Evolutionary conservation across 768 basidiomycete species (phyloP).

Genomic region (Trametes gibbosa): DNA sequence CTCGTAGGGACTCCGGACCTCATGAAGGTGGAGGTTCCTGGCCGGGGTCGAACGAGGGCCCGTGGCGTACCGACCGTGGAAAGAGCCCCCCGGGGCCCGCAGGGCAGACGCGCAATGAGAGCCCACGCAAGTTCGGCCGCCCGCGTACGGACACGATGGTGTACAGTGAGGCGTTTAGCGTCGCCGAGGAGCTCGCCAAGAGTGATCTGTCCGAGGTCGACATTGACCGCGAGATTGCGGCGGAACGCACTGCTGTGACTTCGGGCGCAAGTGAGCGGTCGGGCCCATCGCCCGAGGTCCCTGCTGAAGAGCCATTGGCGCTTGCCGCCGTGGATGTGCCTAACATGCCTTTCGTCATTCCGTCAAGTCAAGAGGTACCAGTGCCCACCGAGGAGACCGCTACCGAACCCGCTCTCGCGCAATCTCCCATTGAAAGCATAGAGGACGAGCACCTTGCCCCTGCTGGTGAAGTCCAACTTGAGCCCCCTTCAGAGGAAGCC

Average conservation of each 20-base stretch:
- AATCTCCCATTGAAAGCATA: neutral
- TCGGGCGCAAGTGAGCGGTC: neutral
- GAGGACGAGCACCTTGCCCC: neutral
- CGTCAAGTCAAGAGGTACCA: neutral
- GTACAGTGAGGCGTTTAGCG: conserved; percentile 43
- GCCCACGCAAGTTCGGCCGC: conserved; percentile 31
- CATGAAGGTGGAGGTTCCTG: neutral
- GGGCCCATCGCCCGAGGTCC: neutral
- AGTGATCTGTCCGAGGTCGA: conserved; percentile 20
- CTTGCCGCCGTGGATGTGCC: neutral
- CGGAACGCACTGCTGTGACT: conserved; percentile 7
- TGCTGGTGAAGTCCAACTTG: neutral
- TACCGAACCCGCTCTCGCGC: neutral
- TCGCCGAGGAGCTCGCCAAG: conserved; percentile 40
- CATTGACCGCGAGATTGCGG: conserved; percentile 20
- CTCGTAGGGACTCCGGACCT: conserved; percentile 14
- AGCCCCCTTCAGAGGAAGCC: neutral
- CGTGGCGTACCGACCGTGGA: conserved; percentile 1
- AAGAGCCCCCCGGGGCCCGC: conserved; percentile 19
- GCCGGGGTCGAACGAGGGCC: neutral
- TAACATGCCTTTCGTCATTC: neutral
- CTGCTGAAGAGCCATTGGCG: neutral
- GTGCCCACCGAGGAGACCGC: neutral
- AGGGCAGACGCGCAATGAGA: conserved; percentile 39
- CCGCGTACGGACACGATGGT: conserved; percentile 76